Base-by-base conservation (phyloP, 768 basidiomycete species). In the Leccinum disarticulatum region DNA sequence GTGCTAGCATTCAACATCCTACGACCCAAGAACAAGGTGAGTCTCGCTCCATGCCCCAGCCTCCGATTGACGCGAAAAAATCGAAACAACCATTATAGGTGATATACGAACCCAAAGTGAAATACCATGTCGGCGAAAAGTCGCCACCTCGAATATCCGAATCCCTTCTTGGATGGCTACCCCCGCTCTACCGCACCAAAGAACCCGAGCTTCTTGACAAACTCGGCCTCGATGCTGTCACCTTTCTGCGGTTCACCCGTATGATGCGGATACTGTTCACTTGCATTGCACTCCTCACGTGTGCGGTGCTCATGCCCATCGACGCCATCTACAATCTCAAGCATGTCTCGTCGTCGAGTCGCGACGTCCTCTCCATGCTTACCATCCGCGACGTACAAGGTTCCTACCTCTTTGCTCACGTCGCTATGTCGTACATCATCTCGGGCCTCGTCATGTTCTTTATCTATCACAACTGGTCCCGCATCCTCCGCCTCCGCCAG, bases 41-140 rank as follows among this genome's bases (percentile, higher is more conserved):
- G 22, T 36, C 52, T 35, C 49, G 47, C 25, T 17, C 48, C n/a
- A 6, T 33, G 8, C 13, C 3, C 6, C 48, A n/a, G 5, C 27
- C n/a, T 27, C 25, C 7, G 8, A 49, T 27, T 25, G 25, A 27
- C 8, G n/a, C 3, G 13, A 13, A 10, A 43, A 43, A n/a, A 19
- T 19, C 25, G 28, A 51, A 30, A 17, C 25, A 49, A 30, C 4
- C 7, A 50, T 17, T 60, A 35, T 28, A 93, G 93, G 83, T 92
- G 61, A 85, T 95, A 59, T 96, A 96, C 69, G 91, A 94, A 71
- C 95, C 93, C 62, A 97, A 95, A 76, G 86, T 92, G 75, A 95
- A 95, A 74, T 95, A 94, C 70, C 91, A 92, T 68, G 80, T 83
- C 60, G 89, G 87, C 46, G 74, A 85, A 73, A 92, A 92, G 71